Conservation (phyloP, 2,329 filamentous ascomycete genomes). For the Dactylellina sp. region DNA sequence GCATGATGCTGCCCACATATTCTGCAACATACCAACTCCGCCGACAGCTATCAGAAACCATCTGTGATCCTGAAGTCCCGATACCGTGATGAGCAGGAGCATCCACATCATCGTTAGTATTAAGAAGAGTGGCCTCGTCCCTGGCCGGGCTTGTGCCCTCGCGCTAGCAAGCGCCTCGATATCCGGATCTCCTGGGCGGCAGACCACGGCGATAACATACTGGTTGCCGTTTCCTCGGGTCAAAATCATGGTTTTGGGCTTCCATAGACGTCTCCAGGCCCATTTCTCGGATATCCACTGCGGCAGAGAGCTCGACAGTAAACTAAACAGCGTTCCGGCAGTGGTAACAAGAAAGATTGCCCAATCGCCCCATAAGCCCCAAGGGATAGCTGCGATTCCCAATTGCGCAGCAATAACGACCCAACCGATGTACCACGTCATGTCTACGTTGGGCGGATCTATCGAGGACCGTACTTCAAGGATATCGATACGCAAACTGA, state of each 20-base stretch:
- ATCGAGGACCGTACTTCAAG: slow-evolving; percentile 40
- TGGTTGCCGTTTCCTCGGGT: slow-evolving; percentile 65
- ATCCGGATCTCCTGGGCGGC: slow-evolving; percentile 63
- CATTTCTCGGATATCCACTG: slow-evolving; percentile 67
- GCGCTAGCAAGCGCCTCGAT: slow-evolving; percentile 65
- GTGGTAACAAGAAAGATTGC: slow-evolving; percentile 64
- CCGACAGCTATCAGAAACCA: slow-evolving; percentile 66
- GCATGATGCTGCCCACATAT: slow-evolving; percentile 63
- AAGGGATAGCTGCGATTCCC: slow-evolving; percentile 63
- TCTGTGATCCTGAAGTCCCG: slow-evolving; percentile 63
- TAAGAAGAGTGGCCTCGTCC: slow-evolving; percentile 57
- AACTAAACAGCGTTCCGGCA: slow-evolving; percentile 63
- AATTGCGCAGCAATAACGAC: slow-evolving; percentile 61
- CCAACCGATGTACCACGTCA: slow-evolving; percentile 52
- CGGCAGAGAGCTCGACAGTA: slow-evolving; percentile 62
- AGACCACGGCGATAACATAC: slow-evolving; percentile 64
- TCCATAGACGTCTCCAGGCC: slow-evolving; percentile 62
- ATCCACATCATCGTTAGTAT: slow-evolving; percentile 64
- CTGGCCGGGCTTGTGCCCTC: slow-evolving; percentile 33
- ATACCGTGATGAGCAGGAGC: slow-evolving; percentile 64
- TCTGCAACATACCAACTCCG: slow-evolving; percentile 64
- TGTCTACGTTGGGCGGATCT: slow-evolving; percentile 41
- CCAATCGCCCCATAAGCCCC: slow-evolving; percentile 63
- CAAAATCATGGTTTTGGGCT: slow-evolving; percentile 62
- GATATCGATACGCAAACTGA: slow-evolving; percentile 45